Evolutionary conservation across 2,329 filamentous ascomycete genomes (phyloP), one percentile per base, ranked within the genome.

Genomic region (Septoria linicola): DNA sequence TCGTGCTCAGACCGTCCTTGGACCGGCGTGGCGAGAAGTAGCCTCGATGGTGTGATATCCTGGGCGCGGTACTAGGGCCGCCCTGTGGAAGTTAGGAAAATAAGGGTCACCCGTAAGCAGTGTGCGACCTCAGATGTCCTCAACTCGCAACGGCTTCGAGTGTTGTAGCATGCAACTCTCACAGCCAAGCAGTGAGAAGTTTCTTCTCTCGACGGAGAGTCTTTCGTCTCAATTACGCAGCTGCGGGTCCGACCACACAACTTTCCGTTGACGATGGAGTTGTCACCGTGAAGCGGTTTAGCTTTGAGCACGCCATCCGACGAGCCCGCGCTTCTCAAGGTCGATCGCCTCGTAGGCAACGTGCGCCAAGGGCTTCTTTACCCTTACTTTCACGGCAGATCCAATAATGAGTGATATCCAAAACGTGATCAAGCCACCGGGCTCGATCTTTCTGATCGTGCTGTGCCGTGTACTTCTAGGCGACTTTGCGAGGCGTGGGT

Each of bases 301-400:
- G 51, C 51, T 30, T 50, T 16, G 19, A 54, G 51, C 51, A 54
- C 51, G 51, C 51, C 35, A 54, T 54, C 39, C 42, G 41, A 51
- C 48, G 39, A 51, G 14, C 41, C 34, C 35, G 41, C 41, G 41
- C 41, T 23, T 35, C 41, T 44, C 19, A 19, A 19, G 36, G 14
- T 34, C 32, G 20, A 30, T 39, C 50, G 50, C 50, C 21, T 23
- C 39, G 46, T 54, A 41, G 51, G 41, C 46, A 30, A 46, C 51
- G 51, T 54, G 51, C 51, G 51, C 51, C 46, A 47, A 54, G 51
- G 4, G 23, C 5, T 10, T 10, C 23, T 5, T 27, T 10, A 27
- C 23, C 23, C 23, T 27, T 27, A 10, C 10, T 27, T 27, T 36
- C 43, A 43, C 20, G 21, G 31, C 34, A 31, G 25, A 20, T 34